phyloP scores from a whole-genome alignment of 805 yeast species.

The Candida koratica region DNA sequence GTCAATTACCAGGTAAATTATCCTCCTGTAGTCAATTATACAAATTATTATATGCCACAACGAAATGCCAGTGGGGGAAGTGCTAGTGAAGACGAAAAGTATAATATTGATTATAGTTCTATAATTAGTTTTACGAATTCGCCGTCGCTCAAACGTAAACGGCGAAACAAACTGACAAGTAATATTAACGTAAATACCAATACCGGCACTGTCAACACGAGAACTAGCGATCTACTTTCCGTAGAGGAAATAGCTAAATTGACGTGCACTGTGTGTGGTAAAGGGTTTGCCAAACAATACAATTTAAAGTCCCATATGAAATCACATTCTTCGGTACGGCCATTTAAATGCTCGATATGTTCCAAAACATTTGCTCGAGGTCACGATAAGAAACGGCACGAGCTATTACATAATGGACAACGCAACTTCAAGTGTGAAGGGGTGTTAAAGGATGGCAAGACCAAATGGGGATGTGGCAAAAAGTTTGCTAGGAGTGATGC shows the following conservation, averaged over 20 bases:
- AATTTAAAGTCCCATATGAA: constrained; percentile 49
- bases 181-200: no score
- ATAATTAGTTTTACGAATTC: constrained; percentile 33
- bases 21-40: neutral
- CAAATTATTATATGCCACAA: neutral
- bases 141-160: constrained; percentile 27
- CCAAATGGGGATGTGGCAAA: constrained; percentile 73
- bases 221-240: no score
- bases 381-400: constrained; percentile 76
- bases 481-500: constrained; percentile 77
- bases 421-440: constrained; percentile 70
- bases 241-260: constrained; percentile 9
- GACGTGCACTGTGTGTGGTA: constrained; percentile 43
- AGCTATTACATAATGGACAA: constrained; percentile 67
- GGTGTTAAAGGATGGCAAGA: constrained; percentile 48
- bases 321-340: constrained; percentile 62
- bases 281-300: constrained; percentile 46
- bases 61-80: constrained; percentile 3
- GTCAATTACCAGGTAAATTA: neutral
- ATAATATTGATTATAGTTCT: constrained; percentile 30
- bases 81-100: constrained; percentile 6
- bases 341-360: constrained; percentile 63
- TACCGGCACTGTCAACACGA: neutral
- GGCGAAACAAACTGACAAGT: constrained; percentile 19
- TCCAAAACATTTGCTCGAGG: constrained; percentile 69